phyloP scores from a whole-genome alignment of 306 rosid genomes.

The Medicago lupulina region DNA sequence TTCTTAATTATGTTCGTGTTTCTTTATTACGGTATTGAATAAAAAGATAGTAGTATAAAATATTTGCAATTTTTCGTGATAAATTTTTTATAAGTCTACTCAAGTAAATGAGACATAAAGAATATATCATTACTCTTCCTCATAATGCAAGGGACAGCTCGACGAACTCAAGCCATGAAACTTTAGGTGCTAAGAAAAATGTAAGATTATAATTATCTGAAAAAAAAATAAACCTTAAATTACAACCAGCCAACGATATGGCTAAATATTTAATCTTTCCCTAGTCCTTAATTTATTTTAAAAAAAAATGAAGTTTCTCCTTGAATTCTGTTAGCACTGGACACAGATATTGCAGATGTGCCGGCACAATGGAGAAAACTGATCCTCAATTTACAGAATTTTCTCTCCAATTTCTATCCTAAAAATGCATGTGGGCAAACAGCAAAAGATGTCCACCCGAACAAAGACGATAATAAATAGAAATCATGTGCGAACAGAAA shows the following conservation, averaged over 20 bases:
- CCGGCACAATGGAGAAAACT: conserved; percentile 56
- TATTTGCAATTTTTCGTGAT: too few relatives aligned
- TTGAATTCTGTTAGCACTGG: conserved; percentile 53
- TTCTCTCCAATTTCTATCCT: conserved; percentile 55
- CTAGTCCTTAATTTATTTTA: conserved; percentile 17
- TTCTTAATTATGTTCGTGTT: too few relatives aligned
- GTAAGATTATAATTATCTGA: conserved; percentile 16
- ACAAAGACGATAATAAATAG: conserved; percentile 41
- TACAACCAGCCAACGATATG: conserved; percentile 43
- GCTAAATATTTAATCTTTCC: conserved; percentile 29
- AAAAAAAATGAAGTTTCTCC: conserved; percentile 28
- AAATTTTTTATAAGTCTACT: too few relatives aligned
- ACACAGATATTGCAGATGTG: conserved; percentile 53
- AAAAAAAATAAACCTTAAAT: conserved; percentile 29
- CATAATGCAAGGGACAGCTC: too few relatives aligned
- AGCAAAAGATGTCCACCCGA: conserved; percentile 43
- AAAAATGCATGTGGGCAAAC: conserved; percentile 41
- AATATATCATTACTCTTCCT: too few relatives aligned
- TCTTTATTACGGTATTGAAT: too few relatives aligned
- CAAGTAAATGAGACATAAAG: too few relatives aligned
- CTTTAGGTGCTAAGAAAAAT: neutral
- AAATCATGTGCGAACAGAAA: conserved; percentile 41
- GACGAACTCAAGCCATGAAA: neutral
- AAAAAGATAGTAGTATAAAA: too few relatives aligned
- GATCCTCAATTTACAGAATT: conserved; percentile 67